A percentile compares a stretch with the other conserved stretches of the same genome.
Conservation (phyloP, 2,329 filamentous ascomycete genomes). For the Cladosporium oxysporum region DNA sequence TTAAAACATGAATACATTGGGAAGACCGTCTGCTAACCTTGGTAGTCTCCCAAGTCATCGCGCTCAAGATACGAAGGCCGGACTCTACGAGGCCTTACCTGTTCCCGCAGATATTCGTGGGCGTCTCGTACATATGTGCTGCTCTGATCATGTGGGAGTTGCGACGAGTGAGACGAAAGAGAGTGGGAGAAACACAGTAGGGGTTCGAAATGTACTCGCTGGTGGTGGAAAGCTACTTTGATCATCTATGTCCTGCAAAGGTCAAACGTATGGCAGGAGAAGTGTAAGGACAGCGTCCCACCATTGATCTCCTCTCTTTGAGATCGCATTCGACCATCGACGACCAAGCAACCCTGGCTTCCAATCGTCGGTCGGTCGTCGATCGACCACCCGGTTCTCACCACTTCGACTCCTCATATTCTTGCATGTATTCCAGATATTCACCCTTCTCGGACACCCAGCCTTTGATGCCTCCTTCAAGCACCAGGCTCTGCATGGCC, state of each 20-base stretch:
- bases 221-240: background rate
- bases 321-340: too few species aligned
- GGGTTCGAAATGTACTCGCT: background rate
- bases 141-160: constrained; percentile 38
- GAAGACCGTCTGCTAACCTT: background rate
- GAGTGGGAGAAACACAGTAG: background rate
- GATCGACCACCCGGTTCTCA: background rate
- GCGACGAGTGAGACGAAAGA: constrained; percentile 26
- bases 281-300: too few species aligned
- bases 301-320: too few species aligned
- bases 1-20: background rate
- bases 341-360: too few species aligned
- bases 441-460: constrained; percentile 54
- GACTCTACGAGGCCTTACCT: constrained; percentile 35
- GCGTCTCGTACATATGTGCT: constrained; percentile 39
- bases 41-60: constrained; percentile 44
- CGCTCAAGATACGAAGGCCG: constrained; percentile 41
- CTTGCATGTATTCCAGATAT: constrained; percentile 52
- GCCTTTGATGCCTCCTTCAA: constrained; percentile 57
- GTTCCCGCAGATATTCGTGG: constrained; percentile 44
- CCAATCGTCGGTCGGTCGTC: too few species aligned
- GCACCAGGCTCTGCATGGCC: constrained; percentile 51
- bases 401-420: constrained; percentile 43
- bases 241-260: background rate
- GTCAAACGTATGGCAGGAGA: too few species aligned